These are phyloP conservation scores for Leishmania braziliensis DNA, from an alignment of 208 protist genomes.

Conservation along the genomic window DNA sequence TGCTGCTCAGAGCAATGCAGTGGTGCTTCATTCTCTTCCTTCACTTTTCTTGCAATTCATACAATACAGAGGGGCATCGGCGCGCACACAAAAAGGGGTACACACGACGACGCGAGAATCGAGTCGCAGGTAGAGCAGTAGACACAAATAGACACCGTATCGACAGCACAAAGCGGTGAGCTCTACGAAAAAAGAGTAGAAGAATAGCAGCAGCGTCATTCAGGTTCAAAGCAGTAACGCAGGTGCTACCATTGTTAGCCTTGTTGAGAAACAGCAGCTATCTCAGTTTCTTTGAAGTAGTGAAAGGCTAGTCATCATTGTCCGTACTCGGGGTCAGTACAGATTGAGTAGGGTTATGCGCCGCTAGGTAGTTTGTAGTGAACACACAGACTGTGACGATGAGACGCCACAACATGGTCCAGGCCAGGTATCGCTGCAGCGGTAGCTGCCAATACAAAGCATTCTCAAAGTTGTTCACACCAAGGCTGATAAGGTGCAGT, in stretches of 20 bases:
- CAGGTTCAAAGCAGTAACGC: not conserved
- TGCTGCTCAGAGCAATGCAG: not conserved
- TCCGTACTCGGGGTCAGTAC: constrained; percentile 33
- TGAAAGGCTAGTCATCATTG: constrained; percentile 1
- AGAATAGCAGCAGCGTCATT: not conserved
- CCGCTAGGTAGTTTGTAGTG: constrained; percentile 42
- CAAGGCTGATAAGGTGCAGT: constrained; percentile 31
- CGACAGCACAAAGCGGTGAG: not conserved
- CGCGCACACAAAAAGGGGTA: not conserved
- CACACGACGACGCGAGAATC: not conserved
- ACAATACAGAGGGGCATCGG: not conserved
- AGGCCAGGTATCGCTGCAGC: constrained; percentile 33
- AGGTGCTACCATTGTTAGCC: not conserved
- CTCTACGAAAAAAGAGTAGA: not conserved
- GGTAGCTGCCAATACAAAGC: constrained; percentile 42
- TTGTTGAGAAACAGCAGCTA: not conserved
- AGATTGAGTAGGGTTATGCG: constrained; percentile 43
- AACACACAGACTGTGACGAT: constrained; percentile 31
- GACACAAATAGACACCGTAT: not conserved
- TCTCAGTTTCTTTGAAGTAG: not conserved
- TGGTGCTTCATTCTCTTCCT: not conserved
- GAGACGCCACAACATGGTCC: constrained; percentile 46
- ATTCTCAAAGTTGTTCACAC: constrained; percentile 30
- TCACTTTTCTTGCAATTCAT: not conserved
- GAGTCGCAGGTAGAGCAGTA: not conserved